Percentiles rank a stretch among this genome's conserved stretches.
Conservation (phyloP, 1,284 basidiomycete genomes). For the Xerocomus nothofagi region DNA sequence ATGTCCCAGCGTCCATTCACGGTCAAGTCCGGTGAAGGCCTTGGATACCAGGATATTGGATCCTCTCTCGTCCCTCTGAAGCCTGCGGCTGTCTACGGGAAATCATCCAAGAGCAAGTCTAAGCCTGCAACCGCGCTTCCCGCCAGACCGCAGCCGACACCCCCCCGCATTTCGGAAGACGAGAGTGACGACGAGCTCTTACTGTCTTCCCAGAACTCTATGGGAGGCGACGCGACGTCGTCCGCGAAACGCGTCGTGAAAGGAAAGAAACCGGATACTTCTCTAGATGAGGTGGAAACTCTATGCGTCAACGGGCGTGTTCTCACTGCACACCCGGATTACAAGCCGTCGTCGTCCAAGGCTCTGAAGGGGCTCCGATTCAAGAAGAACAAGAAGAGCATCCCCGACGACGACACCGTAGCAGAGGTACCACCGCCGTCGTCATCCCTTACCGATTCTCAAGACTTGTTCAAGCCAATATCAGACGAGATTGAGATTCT, state of each 20-base stretch:
- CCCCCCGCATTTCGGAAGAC: not conserved
- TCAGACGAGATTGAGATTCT: slow-evolving; percentile 19
- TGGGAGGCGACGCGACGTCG: slow-evolving; percentile 10
- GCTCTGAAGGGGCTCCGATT: slow-evolving; percentile 35
- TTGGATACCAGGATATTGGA: slow-evolving; percentile 27
- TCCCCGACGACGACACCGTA: not conserved
- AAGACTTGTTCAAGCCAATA: slow-evolving; percentile 24
- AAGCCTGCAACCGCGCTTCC: slow-evolving; percentile 2
- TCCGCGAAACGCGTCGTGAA: slow-evolving; percentile 14
- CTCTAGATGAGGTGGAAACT: slow-evolving; percentile 7
- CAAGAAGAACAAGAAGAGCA: slow-evolving; percentile 33
- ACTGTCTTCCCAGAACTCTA: slow-evolving; percentile 31
- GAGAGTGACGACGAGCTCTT: slow-evolving; percentile 36
- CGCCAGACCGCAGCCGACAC: not conserved
- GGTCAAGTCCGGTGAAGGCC: slow-evolving; percentile 32
- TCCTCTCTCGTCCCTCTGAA: slow-evolving; percentile 21
- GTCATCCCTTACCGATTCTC: slow-evolving; percentile 28
- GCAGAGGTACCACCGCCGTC: slow-evolving; percentile 19
- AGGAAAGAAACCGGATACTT: not conserved
- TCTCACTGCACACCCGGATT: slow-evolving; percentile 27
- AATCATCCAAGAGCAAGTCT: slow-evolving; percentile 10
- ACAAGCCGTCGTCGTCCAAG: slow-evolving; percentile 14
- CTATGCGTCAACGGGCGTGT: slow-evolving; percentile 19
- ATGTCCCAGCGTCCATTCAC: slow-evolving; percentile 26
- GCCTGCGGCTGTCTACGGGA: not conserved